Conservation (phyloP, 73 alveolate genomes). For the Paramecium primaurelia region DNA sequence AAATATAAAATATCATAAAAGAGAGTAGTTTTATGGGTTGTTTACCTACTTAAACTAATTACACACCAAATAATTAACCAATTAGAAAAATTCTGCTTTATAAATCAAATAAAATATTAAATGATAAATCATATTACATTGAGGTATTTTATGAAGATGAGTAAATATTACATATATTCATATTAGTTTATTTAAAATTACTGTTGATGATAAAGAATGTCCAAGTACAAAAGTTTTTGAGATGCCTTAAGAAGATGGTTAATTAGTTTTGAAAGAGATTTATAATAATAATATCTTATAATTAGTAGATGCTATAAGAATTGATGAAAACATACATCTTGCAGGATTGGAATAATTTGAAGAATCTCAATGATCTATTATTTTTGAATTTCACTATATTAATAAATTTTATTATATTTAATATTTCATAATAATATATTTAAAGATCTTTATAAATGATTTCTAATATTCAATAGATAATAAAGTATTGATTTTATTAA, state of each 20-base stretch:
- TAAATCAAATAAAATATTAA: neutral
- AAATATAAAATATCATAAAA: neutral
- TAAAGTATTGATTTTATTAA: neutral
- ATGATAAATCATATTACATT: neutral
- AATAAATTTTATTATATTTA: too few species aligned
- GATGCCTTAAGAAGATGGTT: slow-evolving; percentile 17
- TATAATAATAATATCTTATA: neutral
- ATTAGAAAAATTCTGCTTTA: neutral
- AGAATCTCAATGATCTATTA: neutral
- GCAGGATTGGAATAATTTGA: slow-evolving; percentile 29
- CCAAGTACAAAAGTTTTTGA: neutral
- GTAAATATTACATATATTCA: neutral
- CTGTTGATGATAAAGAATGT: slow-evolving; percentile 1
- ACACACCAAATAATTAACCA: neutral
- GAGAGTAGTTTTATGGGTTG: neutral
- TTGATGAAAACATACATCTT: neutral
- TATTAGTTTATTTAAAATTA: neutral
- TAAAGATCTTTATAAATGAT: too few species aligned
- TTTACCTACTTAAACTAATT: neutral
- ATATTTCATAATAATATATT: too few species aligned
- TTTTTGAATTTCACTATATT: neutral
- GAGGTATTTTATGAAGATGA: neutral
- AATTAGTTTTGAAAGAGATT: neutral
- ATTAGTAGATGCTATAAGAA: neutral
- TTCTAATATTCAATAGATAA: too few species aligned